Conservation (phyloP, 148 eudicot species). For the Camellia granthamiana region DNA sequence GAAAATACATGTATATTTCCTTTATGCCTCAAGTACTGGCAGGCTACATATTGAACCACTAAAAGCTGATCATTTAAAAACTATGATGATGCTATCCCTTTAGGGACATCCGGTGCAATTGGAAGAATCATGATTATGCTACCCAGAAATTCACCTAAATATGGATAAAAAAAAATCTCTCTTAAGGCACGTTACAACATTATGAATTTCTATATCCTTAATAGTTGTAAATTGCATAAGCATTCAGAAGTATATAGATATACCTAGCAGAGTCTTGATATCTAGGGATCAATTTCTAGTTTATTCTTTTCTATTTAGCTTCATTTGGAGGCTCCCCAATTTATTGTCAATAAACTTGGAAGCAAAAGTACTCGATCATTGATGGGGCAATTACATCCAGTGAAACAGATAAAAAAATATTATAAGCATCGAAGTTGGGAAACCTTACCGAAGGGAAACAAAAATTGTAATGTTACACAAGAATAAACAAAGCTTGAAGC, state of each 20-base stretch:
- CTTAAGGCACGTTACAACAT: neutral
- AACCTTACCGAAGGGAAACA: neutral
- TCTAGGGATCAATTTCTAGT: neutral
- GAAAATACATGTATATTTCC: neutral
- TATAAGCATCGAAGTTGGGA: neutral
- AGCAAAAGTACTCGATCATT: neutral
- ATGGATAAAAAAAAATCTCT: neutral
- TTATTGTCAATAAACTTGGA: neutral
- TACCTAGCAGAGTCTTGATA: neutral
- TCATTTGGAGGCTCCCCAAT: neutral
- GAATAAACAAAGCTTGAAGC: neutral
- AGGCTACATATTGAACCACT: neutral
- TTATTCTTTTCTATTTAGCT: neutral
- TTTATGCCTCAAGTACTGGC: neutral
- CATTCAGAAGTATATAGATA: neutral
- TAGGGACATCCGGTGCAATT: neutral
- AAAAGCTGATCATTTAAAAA: constrained; percentile 13
- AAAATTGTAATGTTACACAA: neutral
- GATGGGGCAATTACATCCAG: neutral
- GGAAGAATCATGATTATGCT: neutral
- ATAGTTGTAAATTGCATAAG: neutral
- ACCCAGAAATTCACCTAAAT: neutral
- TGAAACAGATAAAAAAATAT: too few relatives aligned
- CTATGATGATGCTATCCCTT: constrained; percentile 1
- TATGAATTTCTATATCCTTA: neutral